A percentile compares a stretch with the other conserved stretches of the same genome.
Evolutionary conservation across 2,329 filamentous ascomycete species (phyloP).

Genomic region (Pestalotiopsis fici): DNA sequence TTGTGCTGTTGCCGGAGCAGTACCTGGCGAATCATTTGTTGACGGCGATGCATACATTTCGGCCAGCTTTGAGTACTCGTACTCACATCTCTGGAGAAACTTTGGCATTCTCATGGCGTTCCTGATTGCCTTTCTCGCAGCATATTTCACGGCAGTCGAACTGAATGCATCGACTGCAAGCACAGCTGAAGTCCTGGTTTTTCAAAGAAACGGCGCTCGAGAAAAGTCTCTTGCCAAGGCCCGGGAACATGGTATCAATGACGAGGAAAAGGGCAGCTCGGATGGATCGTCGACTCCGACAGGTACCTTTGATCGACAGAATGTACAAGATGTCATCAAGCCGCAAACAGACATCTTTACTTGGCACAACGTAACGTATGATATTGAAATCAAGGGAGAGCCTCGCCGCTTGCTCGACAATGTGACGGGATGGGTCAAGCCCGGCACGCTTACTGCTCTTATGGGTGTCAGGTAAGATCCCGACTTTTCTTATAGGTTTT

Average conservation of each 20-base stretch:
- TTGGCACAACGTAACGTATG: conserved; percentile 75
- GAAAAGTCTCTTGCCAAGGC: conserved; percentile 32
- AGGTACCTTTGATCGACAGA: background rate
- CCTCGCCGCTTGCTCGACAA: conserved; percentile 71
- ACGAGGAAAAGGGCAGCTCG: background rate
- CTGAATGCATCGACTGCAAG: conserved; percentile 64
- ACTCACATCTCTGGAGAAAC: conserved; percentile 65
- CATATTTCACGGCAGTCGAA: conserved; percentile 67
- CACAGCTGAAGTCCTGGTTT: conserved; percentile 71
- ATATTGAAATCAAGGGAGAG: conserved; percentile 72
- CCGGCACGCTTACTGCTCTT: conserved; percentile 81
- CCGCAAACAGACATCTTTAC: conserved; percentile 60
- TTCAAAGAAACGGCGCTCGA: conserved; percentile 56
- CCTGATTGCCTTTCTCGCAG: conserved; percentile 58
- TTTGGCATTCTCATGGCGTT: conserved; percentile 52
- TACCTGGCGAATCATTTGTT: conserved; percentile 53
- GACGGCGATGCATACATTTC: conserved; percentile 63
- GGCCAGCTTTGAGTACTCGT: conserved; percentile 56
- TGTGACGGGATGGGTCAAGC: conserved; percentile 87
- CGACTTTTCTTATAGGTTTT: background rate
- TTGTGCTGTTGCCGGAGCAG: conserved; percentile 55
- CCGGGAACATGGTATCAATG: background rate
- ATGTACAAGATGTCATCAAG: background rate
- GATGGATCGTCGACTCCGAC: conserved; percentile 28
- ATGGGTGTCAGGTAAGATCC: conserved; percentile 55